These are phyloP conservation scores for Trapa bicornis DNA, from an alignment of 345 rosid species.

Conservation along the genomic window DNA sequence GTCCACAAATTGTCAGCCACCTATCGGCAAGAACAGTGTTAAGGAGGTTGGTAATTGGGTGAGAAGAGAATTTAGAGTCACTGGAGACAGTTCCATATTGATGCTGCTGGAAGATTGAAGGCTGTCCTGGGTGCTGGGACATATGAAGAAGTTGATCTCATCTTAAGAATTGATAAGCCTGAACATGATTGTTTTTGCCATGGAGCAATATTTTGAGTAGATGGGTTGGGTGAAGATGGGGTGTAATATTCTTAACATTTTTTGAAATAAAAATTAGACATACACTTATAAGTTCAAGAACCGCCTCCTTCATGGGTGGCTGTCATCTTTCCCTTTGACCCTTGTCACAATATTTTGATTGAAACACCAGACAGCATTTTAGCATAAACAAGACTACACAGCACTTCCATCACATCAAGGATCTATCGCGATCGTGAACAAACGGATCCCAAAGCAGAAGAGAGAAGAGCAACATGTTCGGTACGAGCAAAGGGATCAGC, in stretches of 20 bases:
- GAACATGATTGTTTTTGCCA: no score
- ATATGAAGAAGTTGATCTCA: constrained; percentile 61
- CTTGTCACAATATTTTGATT: no score
- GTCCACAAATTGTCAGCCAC: constrained; percentile 42
- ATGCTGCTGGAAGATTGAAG: constrained; percentile 78
- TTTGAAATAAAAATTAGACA: no score
- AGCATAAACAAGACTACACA: no score
- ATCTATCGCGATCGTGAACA: background rate
- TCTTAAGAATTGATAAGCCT: constrained; percentile 25
- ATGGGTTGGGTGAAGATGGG: no score
- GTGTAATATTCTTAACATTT: no score
- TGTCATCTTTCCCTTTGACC: no score
- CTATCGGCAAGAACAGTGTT: constrained; percentile 64
- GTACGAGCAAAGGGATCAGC: constrained; percentile 19
- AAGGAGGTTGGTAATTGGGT: constrained; percentile 78
- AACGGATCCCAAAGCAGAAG: constrained; percentile 3
- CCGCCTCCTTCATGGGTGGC: no score
- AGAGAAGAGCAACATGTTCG: constrained; percentile 10
- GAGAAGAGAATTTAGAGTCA: constrained; percentile 46
- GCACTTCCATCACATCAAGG: no score
- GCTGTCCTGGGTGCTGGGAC: constrained; percentile 77
- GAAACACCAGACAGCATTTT: no score
- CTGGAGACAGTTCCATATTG: constrained; percentile 69
- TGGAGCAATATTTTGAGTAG: no score
- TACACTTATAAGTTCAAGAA: no score